A percentile compares a stretch with the other conserved stretches of the same genome.
Evolutionary conservation across 2,329 filamentous ascomycete genomes (phyloP).

Genomic region (Sphaerulina musiva): DNA sequence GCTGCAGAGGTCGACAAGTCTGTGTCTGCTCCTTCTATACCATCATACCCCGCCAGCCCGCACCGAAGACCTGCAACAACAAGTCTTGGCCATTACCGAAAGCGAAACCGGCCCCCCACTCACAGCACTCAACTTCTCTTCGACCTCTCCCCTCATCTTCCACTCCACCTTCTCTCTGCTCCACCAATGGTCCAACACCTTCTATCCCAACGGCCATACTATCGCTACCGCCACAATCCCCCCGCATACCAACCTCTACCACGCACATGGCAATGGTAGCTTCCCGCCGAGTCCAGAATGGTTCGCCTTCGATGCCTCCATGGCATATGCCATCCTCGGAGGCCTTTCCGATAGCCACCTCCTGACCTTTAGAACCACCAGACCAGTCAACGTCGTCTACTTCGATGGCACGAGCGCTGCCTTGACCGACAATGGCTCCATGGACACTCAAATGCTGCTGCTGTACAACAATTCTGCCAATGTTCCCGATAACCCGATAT

Average conservation of each 20-base stretch:
- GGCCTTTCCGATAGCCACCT: slow-evolving; percentile 40
- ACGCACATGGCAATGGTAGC: slow-evolving; percentile 41
- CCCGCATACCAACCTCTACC: slow-evolving; percentile 45
- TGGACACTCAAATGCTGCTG: slow-evolving; percentile 47
- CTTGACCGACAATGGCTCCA: slow-evolving; percentile 42
- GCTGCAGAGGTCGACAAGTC: too few relatives aligned
- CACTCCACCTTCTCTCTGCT: slow-evolving; percentile 44
- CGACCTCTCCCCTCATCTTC: slow-evolving; percentile 45
- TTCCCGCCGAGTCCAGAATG: slow-evolving; percentile 46
- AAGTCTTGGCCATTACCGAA: too few relatives aligned
- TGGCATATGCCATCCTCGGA: slow-evolving; percentile 52
- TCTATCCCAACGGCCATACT: slow-evolving; percentile 47
- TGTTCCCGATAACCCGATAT: slow-evolving; percentile 29
- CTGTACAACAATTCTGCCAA: slow-evolving; percentile 41
- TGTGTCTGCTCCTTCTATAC: too few relatives aligned
- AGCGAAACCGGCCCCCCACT: too few relatives aligned
- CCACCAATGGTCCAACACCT: slow-evolving; percentile 48
- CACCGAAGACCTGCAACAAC: too few relatives aligned
- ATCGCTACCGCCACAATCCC: slow-evolving; percentile 44
- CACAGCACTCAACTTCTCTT: slow-evolving; percentile 41
- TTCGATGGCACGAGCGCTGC: slow-evolving; percentile 49
- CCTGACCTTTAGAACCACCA: slow-evolving; percentile 46
- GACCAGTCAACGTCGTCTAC: slow-evolving; percentile 41
- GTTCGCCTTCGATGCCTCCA: slow-evolving; percentile 49
- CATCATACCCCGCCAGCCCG: too few relatives aligned